These are phyloP conservation scores for Vigna hirtella DNA, from an alignment of 306 rosid species.

Conservation along the genomic window DNA sequence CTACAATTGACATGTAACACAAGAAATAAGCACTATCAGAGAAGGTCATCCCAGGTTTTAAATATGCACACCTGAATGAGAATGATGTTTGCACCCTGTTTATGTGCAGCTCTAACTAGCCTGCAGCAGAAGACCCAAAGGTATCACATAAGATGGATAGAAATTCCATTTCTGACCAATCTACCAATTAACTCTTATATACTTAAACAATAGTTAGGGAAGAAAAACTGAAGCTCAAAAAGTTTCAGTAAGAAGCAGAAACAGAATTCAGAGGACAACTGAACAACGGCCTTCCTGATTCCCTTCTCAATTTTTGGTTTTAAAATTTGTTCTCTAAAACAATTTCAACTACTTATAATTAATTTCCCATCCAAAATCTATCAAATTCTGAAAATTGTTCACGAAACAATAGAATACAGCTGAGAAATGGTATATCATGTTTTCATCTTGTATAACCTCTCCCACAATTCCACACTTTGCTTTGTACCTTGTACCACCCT, in stretches of 20 bases:
- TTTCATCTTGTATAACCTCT: not conserved
- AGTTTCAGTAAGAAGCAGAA: not conserved
- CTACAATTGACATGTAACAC: not conserved
- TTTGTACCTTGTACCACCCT: no score
- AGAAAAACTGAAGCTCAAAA: constrained; percentile 1
- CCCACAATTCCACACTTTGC: no score
- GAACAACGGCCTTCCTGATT: not conserved
- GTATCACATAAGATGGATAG: constrained; percentile 30
- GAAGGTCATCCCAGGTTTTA: constrained; percentile 17
- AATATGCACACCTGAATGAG: constrained; percentile 80
- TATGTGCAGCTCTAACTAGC: constrained; percentile 87
- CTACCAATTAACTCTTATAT: not conserved
- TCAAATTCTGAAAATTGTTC: not conserved
- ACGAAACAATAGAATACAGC: not conserved
- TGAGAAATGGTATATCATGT: not conserved
- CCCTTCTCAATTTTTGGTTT: not conserved
- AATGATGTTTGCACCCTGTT: constrained; percentile 81
- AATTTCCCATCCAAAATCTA: not conserved
- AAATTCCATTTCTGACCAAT: constrained; percentile 14
- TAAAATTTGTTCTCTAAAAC: not conserved
- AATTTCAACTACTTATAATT: not conserved
- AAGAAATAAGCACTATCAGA: constrained; percentile 14
- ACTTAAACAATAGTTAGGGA: constrained; percentile 1
- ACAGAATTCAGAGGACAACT: not conserved
- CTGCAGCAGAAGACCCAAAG: constrained; percentile 62